Base-by-base conservation (phyloP, 2,329 filamentous ascomycete genomes). In the Microcera coccophila region DNA sequence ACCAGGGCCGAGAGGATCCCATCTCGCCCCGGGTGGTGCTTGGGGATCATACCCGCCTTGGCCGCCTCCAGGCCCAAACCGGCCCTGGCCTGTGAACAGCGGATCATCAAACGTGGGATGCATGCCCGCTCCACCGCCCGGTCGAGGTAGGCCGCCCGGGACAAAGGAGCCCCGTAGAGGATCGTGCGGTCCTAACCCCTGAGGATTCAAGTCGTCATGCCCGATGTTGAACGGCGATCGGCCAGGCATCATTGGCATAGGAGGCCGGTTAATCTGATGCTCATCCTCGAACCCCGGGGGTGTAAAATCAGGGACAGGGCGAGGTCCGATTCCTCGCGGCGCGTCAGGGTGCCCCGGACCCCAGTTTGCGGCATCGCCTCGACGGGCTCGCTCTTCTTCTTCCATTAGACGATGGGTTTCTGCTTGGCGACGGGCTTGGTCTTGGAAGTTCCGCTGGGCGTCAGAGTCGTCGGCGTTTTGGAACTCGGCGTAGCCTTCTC, bases 271-370 rank as follows among this genome's bases (percentile, higher is more conserved):
- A 46, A 96, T 76, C 49, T 96, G 88, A 57, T 89, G 84, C 59
- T 96, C 90, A 62, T 98, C 91, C 53, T 97, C 93, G 53, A 97
- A 97, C 16, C 81, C 88, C 0, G 93, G 93, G 0, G 91, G 90
- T 1, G 85, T 81, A 53, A 95, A 90, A 52, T 90, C 87, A 14
- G 29, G 29, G 8, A 32, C 29, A 0, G 76, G 81, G 12, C 53
- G 56, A 12, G 78, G 77, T 29, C 77, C 74, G 2, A 71, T 76
- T 10, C 76, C 80, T 26, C 86, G 74, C n/a, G 79, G 82, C 58
- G 85, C 83, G 36, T 78, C 68, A 50, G 83, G 58, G 1, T 85
- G 86, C n/a, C n/a, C n/a, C n/a, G n/a, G n/a, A n/a, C n/a, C n/a
- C n/a, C n/a, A n/a, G n/a, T n/a, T n/a, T n/a, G n/a, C n/a, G 7